phyloP scores from a whole-genome alignment of 1,284 basidiomycete genomes.

The Stygiomarasmius scandens region DNA sequence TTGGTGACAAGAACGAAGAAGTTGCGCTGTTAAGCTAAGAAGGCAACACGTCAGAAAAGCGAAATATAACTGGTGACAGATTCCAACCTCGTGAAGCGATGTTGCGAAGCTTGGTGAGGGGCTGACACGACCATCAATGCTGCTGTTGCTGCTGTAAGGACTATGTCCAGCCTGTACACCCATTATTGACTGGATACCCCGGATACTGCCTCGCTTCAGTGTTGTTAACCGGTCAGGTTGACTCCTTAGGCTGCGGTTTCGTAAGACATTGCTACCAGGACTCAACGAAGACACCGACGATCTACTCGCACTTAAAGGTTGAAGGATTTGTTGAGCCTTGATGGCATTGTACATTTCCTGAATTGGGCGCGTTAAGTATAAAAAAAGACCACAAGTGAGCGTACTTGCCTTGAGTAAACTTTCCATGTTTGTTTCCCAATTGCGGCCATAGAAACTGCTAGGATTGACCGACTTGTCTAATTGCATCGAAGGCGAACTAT shows the following conservation, averaged over 20 bases:
- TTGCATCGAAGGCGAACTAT: conserved; percentile 50
- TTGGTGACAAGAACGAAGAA: conserved; percentile 70
- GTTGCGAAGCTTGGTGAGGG: conserved; percentile 89
- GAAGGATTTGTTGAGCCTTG: conserved; percentile 88
- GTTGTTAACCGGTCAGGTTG: conserved; percentile 72
- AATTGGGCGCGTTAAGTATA: conserved; percentile 4
- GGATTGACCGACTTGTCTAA: conserved; percentile 12
- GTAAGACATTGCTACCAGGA: conserved; percentile 50
- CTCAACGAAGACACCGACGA: conserved; percentile 58
- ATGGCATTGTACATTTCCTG: conserved; percentile 95
- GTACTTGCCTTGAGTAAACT: conserved; percentile 73
- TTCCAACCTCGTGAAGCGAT: conserved; percentile 76
- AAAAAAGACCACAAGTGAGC: neutral
- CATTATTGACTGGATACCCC: conserved; percentile 81
- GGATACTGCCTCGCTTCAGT: conserved; percentile 88
- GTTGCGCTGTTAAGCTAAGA: conserved; percentile 52
- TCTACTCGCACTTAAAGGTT: conserved; percentile 63
- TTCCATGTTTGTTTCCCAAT: conserved; percentile 88
- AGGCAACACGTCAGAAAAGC: conserved; percentile 4
- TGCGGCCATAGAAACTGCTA: conserved; percentile 57
- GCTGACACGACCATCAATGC: conserved; percentile 82
- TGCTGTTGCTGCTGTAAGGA: conserved; percentile 80
- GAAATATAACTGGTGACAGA: neutral
- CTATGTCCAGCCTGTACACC: conserved; percentile 59
- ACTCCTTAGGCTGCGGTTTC: conserved; percentile 70